Conservation (phyloP, 371 early-diverging fungal genomes). For the Actinomortierella ambigua region DNA sequence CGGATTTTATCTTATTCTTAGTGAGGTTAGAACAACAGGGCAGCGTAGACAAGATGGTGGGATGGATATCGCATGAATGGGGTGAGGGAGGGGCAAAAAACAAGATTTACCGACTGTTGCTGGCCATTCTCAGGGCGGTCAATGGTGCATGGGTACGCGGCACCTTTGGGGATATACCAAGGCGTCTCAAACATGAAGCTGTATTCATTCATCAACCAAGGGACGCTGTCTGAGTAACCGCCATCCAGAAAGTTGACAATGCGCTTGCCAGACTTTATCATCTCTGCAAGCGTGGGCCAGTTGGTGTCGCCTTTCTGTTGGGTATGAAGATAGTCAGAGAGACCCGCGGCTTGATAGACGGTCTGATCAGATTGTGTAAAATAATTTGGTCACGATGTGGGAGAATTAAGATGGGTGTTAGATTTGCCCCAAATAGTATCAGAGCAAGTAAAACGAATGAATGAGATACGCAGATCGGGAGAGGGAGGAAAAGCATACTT, state of each 20-base stretch:
- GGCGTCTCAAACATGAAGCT: constrained; percentile 66
- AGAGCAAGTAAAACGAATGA: too few species aligned
- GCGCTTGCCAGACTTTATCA: constrained; percentile 70
- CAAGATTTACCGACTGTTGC: constrained; percentile 11
- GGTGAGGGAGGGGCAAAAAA: too few species aligned
- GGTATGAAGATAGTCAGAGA: constrained; percentile 57
- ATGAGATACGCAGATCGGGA: too few species aligned
- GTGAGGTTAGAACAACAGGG: too few species aligned
- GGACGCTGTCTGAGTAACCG: constrained; percentile 56
- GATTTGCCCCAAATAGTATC: too few species aligned
- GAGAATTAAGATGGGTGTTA: too few species aligned
- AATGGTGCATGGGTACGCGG: constrained; percentile 52
- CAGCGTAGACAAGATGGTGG: too few species aligned
- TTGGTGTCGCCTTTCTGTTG: constrained; percentile 47
- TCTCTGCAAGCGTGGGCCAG: constrained; percentile 73
- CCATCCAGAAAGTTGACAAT: constrained; percentile 69
- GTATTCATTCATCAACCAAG: constrained; percentile 67
- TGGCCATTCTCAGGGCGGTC: constrained; percentile 53
- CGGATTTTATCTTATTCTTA: too few species aligned
- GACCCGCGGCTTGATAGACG: constrained; percentile 60
- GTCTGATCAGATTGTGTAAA: constrained; percentile 20
- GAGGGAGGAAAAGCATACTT: too few species aligned
- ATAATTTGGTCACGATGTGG: too few species aligned
- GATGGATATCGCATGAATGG: too few species aligned
- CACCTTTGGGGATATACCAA: constrained; percentile 47